Evolutionary conservation across 148 eudicot genomes (phyloP).

Genomic region (Cornus kousa): DNA sequence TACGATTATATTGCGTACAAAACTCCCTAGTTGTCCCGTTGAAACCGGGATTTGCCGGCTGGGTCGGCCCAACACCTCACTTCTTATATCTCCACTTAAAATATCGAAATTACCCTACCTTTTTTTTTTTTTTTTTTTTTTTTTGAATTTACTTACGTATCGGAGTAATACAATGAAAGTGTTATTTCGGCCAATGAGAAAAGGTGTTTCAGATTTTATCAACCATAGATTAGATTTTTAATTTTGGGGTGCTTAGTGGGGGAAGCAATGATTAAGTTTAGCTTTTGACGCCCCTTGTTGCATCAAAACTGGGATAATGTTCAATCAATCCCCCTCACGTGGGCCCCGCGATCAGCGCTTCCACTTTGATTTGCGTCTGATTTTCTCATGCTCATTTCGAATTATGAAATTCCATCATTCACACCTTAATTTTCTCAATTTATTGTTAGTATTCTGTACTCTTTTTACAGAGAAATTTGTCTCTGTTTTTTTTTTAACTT

Average conservation of each 20-base stretch:
- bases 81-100: background rate
- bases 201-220: background rate
- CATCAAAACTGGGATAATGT: slow-evolving; percentile 8
- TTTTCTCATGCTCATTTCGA: too few species aligned
- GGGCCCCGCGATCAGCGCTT: background rate
- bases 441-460: too few species aligned
- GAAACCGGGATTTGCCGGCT: slow-evolving; percentile 5
- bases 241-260: background rate
- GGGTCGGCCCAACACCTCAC: background rate
- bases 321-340: background rate
- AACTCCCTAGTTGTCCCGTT: background rate
- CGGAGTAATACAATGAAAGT: background rate
- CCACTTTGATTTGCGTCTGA: too few species aligned
- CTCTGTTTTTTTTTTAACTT: too few species aligned
- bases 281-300: background rate
- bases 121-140: background rate
- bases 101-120: background rate
- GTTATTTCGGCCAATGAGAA: background rate
- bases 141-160: background rate
- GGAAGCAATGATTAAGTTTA: background rate
- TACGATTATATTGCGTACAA: background rate
- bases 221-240: background rate
- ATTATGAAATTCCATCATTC: too few species aligned
- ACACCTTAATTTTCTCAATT: too few species aligned
- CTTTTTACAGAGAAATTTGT: too few species aligned